phyloP scores from a whole-genome alignment of 2,329 filamentous ascomycete genomes.

The Ramularia endophylla region DNA sequence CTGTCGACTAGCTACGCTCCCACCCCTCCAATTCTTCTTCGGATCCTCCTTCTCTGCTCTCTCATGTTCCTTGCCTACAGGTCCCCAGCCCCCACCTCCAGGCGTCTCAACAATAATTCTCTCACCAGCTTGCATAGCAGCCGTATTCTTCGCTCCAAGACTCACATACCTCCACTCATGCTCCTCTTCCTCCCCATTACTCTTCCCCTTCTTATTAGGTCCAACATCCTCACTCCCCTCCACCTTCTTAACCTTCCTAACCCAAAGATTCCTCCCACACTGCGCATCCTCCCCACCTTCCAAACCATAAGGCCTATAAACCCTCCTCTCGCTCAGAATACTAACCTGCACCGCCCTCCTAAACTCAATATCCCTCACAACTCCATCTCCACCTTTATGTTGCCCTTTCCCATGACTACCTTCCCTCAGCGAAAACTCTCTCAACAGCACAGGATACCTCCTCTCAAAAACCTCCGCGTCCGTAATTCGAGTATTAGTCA shows the following conservation, averaged over 20 bases:
- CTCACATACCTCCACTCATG: constrained; percentile 56
- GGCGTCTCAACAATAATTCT: constrained; percentile 72
- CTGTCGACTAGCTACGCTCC: constrained; percentile 52
- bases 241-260: constrained; percentile 55
- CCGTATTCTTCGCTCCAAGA: constrained; percentile 73
- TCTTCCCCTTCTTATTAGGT: constrained; percentile 10
- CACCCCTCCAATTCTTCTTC: constrained; percentile 53
- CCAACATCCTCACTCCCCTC: constrained; percentile 28
- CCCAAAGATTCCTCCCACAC: constrained; percentile 83
- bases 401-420: constrained; percentile 61
- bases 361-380: constrained; percentile 75
- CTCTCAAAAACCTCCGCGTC: constrained; percentile 75
- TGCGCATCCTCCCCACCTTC: constrained; percentile 73
- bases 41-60: constrained; percentile 48
- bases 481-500: constrained; percentile 82
- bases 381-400: constrained; percentile 68
- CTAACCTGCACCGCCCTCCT: constrained; percentile 69
- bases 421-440: constrained; percentile 60
- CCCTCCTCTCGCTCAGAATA: constrained; percentile 70
- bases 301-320: constrained; percentile 74
- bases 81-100: constrained; percentile 73
- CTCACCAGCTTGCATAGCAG: constrained; percentile 69
- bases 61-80: constrained; percentile 51
- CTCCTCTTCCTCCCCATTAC: constrained; percentile 14
- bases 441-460: constrained; percentile 67